These are phyloP conservation scores for Elsinoe australis DNA, from an alignment of 2,329 filamentous ascomycete species.

Conservation along the genomic window DNA sequence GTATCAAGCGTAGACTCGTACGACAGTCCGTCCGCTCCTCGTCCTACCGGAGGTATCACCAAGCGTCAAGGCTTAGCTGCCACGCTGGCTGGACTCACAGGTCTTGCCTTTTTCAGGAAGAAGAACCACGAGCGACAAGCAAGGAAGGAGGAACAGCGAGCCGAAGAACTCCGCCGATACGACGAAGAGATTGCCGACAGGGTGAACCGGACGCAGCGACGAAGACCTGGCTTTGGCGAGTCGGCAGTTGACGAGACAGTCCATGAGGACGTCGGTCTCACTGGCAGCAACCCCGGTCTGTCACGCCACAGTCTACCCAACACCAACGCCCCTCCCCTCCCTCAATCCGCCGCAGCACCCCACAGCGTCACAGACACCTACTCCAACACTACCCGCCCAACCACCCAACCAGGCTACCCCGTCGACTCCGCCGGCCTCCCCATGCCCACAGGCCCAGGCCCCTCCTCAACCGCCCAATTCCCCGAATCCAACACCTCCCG, in stretches of 20 bases:
- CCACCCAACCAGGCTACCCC: slow-evolving; percentile 17
- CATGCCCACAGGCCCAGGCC: slow-evolving; percentile 26
- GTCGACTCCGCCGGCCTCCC: slow-evolving; percentile 28
- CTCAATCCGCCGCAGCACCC: slow-evolving; percentile 27
- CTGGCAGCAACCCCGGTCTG: slow-evolving; percentile 39
- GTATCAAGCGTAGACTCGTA: slow-evolving; percentile 19
- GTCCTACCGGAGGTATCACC: slow-evolving; percentile 20
- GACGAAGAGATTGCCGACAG: slow-evolving; percentile 36
- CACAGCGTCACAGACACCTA: slow-evolving; percentile 12
- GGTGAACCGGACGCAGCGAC: slow-evolving; percentile 26
- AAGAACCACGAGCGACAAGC: slow-evolving; percentile 46
- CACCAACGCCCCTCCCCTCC: slow-evolving; percentile 29
- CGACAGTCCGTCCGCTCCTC: slow-evolving; percentile 15
- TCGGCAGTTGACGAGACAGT: slow-evolving; percentile 8
- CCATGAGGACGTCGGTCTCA: slow-evolving; percentile 32
- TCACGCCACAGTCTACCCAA: slow-evolving; percentile 31
- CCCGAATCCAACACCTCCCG: slow-evolving; percentile 17
- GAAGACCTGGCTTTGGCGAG: slow-evolving; percentile 9
- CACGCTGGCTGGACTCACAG: slow-evolving; percentile 42
- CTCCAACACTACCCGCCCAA: slow-evolving; percentile 1
- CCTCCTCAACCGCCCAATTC: slow-evolving; percentile 17
- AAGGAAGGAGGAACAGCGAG: slow-evolving; percentile 53
- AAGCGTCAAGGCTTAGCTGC: slow-evolving; percentile 35
- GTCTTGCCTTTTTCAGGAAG: slow-evolving; percentile 36
- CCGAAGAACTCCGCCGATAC: slow-evolving; percentile 46